These are phyloP conservation scores for Plasmodium blacklocki DNA, from an alignment of 169 alveolate species.

Conservation along the genomic window DNA sequence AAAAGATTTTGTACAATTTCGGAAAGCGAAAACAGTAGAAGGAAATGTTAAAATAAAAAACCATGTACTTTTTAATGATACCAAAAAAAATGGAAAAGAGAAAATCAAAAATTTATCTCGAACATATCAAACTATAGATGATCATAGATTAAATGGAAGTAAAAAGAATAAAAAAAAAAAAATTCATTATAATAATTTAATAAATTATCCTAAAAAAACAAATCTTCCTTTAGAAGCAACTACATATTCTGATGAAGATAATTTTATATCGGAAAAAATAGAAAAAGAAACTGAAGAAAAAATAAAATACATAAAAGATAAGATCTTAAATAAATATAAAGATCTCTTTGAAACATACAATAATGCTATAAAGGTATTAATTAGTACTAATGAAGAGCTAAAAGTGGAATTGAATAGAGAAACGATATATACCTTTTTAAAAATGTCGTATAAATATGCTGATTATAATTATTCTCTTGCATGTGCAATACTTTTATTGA, in stretches of 20 bases:
- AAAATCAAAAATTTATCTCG: neutral
- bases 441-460: slow-evolving; percentile 13
- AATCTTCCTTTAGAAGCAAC: neutral
- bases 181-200: too few species aligned
- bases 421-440: slow-evolving; percentile 27
- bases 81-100: neutral
- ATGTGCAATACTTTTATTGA: slow-evolving; percentile 34
- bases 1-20: slow-evolving; percentile 5
- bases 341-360: slow-evolving; percentile 18
- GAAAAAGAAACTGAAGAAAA: slow-evolving; percentile 12
- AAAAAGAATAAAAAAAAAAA: neutral
- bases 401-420: slow-evolving; percentile 23
- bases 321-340: slow-evolving; percentile 29
- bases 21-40: slow-evolving; percentile 13
- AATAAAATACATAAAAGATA: slow-evolving; percentile 17
- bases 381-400: slow-evolving; percentile 3
- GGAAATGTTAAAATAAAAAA: neutral
- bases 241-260: neutral
- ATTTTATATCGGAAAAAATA: neutral
- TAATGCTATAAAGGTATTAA: slow-evolving; percentile 10
- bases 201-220: neutral
- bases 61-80: neutral
- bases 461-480: slow-evolving; percentile 34
- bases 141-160: neutral
- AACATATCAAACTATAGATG: neutral